phyloP scores from a whole-genome alignment of 2,329 filamentous ascomycete species.

The Aspergillus hiratsukae region DNA sequence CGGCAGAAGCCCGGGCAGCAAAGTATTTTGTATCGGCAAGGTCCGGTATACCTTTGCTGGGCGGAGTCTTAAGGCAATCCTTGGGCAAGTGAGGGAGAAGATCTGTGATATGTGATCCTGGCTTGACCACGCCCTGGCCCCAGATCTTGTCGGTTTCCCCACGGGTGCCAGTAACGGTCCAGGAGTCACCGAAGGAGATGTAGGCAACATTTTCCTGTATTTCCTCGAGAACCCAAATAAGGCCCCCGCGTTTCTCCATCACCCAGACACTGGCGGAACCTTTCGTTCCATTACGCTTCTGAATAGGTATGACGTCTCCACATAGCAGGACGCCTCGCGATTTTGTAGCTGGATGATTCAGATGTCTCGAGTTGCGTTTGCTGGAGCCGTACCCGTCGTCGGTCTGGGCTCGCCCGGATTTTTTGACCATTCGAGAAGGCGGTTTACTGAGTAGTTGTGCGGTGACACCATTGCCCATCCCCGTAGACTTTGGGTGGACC shows the following conservation, averaged over 20 bases:
- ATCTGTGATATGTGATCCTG: slow-evolving; percentile 69
- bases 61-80: slow-evolving; percentile 64
- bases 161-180: slow-evolving; percentile 62
- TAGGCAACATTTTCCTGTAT: slow-evolving; percentile 90
- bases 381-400: slow-evolving; percentile 54
- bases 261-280: slow-evolving; percentile 97
- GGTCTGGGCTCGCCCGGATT: slow-evolving; percentile 49
- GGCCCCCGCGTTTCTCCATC: slow-evolving; percentile 87
- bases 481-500: slow-evolving; percentile 38
- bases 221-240: slow-evolving; percentile 98
- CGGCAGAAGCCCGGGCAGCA: slow-evolving; percentile 72
- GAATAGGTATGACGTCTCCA: slow-evolving; percentile 96
- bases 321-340: slow-evolving; percentile 88
- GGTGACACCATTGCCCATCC: slow-evolving; percentile 79
- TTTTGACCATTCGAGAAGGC: slow-evolving; percentile 48
- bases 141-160: slow-evolving; percentile 86
- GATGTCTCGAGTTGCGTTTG: slow-evolving; percentile 49
- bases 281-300: slow-evolving; percentile 86
- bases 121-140: slow-evolving; percentile 63
- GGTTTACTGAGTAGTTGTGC: slow-evolving; percentile 84
- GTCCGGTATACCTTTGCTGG: slow-evolving; percentile 70
- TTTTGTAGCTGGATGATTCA: slow-evolving; percentile 67
- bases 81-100: slow-evolving; percentile 77
- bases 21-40: slow-evolving; percentile 72
- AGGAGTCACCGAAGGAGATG: slow-evolving; percentile 72